phyloP scores from a whole-genome alignment of 257 asterid species.

The Solanum sitiens region DNA sequence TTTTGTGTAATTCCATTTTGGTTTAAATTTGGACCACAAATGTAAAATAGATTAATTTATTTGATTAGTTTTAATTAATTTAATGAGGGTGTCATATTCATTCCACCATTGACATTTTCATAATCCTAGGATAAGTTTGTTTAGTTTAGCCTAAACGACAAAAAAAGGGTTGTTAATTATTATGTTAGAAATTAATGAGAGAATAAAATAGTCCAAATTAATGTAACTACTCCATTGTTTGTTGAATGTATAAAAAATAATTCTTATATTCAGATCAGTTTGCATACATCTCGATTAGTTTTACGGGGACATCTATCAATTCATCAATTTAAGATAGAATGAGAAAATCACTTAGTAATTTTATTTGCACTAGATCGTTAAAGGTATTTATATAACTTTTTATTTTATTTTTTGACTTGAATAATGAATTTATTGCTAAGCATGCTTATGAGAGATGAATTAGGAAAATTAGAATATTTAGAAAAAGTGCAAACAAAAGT shows the following conservation, averaged over 20 bases:
- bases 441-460: background rate
- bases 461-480: background rate
- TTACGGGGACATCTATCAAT: background rate
- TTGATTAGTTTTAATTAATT: background rate
- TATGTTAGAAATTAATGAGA: background rate
- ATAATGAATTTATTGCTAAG: background rate
- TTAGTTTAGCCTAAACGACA: conserved; percentile 11
- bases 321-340: background rate
- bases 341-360: background rate
- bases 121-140: conserved; percentile 19
- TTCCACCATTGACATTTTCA: conserved; percentile 16
- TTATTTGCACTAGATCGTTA: background rate
- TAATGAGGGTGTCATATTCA: background rate
- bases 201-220: background rate
- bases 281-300: background rate
- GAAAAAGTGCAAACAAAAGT: background rate
- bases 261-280: background rate
- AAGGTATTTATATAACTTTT: background rate
- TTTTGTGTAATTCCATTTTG: background rate
- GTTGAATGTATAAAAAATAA: background rate
- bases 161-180: background rate
- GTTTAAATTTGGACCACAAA: background rate
- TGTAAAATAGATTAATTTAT: background rate
- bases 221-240: conserved; percentile 24
- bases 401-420: background rate